These are phyloP conservation scores for Tylopilus sp. DNA, from an alignment of 768 basidiomycete species.

Conservation along the genomic window DNA sequence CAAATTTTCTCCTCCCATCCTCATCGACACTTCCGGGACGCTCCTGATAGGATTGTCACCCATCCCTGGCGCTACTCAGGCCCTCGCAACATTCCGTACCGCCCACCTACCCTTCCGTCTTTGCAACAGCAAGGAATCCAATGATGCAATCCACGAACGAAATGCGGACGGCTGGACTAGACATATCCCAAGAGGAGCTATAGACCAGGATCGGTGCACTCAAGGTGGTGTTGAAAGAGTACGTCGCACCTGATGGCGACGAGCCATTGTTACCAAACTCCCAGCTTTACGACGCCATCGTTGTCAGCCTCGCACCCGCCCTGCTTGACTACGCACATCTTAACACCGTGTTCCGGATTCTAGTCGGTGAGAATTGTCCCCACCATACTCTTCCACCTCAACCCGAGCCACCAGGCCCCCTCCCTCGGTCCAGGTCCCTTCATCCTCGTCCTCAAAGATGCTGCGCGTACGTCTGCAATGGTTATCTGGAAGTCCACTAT, in stretches of 20 bases:
- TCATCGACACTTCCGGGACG: slow-evolving; percentile 69
- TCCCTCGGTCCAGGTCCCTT: slow-evolving; percentile 73
- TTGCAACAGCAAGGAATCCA: slow-evolving; percentile 67
- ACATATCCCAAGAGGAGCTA: slow-evolving; percentile 42
- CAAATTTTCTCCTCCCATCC: slow-evolving; percentile 28
- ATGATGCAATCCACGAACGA: slow-evolving; percentile 38
- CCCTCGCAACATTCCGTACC: slow-evolving; percentile 27
- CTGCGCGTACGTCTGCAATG: slow-evolving; percentile 46
- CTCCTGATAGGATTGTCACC: slow-evolving; percentile 52
- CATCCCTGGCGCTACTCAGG: slow-evolving; percentile 41
- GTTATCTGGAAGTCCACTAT: too few species aligned
- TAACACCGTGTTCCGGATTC: slow-evolving; percentile 65
- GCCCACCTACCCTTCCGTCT: slow-evolving; percentile 44
- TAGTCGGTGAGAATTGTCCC: slow-evolving; percentile 40
- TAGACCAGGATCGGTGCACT: slow-evolving; percentile 67
- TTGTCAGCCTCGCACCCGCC: slow-evolving; percentile 56
- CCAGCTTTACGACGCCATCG: slow-evolving; percentile 49
- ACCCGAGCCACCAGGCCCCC: not conserved
- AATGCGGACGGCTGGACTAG: slow-evolving; percentile 49
- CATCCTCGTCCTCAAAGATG: slow-evolving; percentile 57
- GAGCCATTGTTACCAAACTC: not conserved
- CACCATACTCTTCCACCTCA: not conserved
- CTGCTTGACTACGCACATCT: slow-evolving; percentile 52
- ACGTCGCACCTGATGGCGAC: not conserved
- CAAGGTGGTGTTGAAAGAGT: slow-evolving; percentile 39